These are phyloP conservation scores for Miscanthus lutarioriparius DNA, from an alignment of 176 grass and related monocot genomes.

Conservation along the genomic window DNA sequence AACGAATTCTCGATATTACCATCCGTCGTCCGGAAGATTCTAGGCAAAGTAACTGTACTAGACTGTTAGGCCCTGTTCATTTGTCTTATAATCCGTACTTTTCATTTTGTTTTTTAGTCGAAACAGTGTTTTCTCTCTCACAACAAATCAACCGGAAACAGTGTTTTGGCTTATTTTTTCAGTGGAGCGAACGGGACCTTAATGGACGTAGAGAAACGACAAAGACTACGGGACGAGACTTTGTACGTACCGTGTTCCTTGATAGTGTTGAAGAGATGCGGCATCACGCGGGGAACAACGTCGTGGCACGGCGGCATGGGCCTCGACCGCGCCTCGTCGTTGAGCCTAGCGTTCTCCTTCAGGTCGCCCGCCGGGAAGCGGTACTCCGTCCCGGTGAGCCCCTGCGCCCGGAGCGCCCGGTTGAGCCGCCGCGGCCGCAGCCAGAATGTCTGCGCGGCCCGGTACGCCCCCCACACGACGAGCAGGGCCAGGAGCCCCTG, in stretches of 20 bases:
- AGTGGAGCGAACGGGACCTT: too few relatives aligned
- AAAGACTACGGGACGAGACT: not conserved
- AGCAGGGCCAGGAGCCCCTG: constrained; percentile 25
- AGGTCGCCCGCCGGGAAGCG: constrained; percentile 48
- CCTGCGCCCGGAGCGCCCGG: constrained; percentile 55
- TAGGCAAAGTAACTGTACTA: not conserved
- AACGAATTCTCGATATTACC: not conserved
- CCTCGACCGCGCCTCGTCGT: constrained; percentile 47
- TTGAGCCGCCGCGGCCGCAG: constrained; percentile 47
- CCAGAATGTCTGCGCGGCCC: constrained; percentile 39
- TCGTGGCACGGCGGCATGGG: constrained; percentile 63
- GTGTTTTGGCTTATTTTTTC: too few relatives aligned
- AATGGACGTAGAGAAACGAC: not conserved
- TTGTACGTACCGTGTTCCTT: constrained; percentile 41
- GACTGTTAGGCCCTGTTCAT: too few relatives aligned
- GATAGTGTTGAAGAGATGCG: constrained; percentile 18
- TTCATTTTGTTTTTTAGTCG: too few relatives aligned
- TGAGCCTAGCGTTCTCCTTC: constrained; percentile 47
- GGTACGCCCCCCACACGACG: constrained; percentile 1
- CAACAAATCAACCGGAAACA: too few relatives aligned
- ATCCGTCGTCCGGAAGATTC: not conserved
- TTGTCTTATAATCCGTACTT: too few relatives aligned
- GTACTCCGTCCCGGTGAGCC: constrained; percentile 56
- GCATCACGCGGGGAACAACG: constrained; percentile 47
- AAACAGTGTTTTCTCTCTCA: too few relatives aligned